A percentile compares a stretch with the other conserved stretches of the same genome.
Conservation (phyloP, 345 rosid species). For the Psidium friedrichsthalianum region DNA sequence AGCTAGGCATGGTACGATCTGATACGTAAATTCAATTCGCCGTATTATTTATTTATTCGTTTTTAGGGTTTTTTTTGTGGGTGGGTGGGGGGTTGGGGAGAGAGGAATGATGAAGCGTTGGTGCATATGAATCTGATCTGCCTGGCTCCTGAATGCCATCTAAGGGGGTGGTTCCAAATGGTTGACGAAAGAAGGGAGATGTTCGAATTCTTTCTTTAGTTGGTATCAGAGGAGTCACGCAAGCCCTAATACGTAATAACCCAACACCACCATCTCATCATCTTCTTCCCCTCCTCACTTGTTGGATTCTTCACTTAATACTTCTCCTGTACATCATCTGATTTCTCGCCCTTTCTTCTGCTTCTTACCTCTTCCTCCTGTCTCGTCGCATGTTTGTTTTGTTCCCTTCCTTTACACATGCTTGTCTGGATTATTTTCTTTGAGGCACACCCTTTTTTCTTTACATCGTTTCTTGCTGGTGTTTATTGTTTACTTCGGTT, state of each 20-base stretch:
- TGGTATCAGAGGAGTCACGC: background rate
- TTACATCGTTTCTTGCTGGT: background rate
- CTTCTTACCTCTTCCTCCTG: too few relatives aligned
- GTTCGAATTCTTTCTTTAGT: background rate
- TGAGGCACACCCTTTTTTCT: background rate
- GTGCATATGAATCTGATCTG: background rate
- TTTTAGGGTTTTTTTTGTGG: too few relatives aligned
- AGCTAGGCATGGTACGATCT: too few relatives aligned
- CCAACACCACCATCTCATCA: background rate
- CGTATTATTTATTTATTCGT: too few relatives aligned
- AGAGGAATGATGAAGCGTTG: background rate
- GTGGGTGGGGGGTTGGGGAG: too few relatives aligned
- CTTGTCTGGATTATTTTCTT: background rate
- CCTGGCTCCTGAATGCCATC: constrained; percentile 10
- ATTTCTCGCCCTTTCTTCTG: too few relatives aligned
- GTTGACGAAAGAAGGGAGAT: background rate
- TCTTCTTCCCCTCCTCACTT: background rate
- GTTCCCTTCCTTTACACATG: background rate
- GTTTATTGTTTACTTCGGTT: background rate
- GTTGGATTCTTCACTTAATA: background rate
- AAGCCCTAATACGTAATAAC: background rate
- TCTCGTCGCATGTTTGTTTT: background rate
- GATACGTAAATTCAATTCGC: too few relatives aligned
- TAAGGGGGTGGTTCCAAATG: constrained; percentile 3
- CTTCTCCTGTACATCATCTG: background rate